phyloP scores from a whole-genome alignment of 75 land plant genomes.

The Larix kaempferi region DNA sequence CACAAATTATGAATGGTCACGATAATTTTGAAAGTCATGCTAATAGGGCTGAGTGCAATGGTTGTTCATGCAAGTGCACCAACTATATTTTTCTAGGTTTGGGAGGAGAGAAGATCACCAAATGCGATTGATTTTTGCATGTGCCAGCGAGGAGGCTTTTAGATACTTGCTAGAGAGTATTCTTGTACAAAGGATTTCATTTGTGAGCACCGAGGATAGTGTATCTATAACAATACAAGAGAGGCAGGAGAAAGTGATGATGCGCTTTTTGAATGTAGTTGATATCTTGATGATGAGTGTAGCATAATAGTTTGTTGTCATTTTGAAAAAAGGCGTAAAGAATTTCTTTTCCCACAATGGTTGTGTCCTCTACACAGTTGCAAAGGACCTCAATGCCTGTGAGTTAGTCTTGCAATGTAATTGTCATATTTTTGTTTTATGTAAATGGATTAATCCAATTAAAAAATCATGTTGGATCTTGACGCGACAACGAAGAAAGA shows the following conservation, averaged over 20 bases:
- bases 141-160: background rate
- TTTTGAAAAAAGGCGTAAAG: background rate
- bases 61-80: background rate
- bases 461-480: too few relatives aligned
- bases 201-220: background rate
- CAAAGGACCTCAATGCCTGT: background rate
- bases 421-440: too few relatives aligned
- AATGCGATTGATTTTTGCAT: background rate
- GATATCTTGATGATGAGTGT: background rate
- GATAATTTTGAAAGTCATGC: too few relatives aligned
- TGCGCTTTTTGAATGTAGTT: conserved; percentile 1
- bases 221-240: background rate
- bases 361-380: background rate
- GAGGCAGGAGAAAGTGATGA: background rate
- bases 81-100: background rate
- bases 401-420: too few relatives aligned
- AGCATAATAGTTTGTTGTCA: background rate
- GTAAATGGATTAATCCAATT: too few relatives aligned
- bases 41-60: background rate
- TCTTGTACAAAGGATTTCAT: conserved; percentile 7
- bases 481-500: too few relatives aligned
- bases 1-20: too few relatives aligned
- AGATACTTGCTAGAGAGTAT: background rate
- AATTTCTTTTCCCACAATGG: background rate
- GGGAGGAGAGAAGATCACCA: background rate